phyloP scores from a whole-genome alignment of 179 eudicot genomes.

The Spinacia oleracea region DNA sequence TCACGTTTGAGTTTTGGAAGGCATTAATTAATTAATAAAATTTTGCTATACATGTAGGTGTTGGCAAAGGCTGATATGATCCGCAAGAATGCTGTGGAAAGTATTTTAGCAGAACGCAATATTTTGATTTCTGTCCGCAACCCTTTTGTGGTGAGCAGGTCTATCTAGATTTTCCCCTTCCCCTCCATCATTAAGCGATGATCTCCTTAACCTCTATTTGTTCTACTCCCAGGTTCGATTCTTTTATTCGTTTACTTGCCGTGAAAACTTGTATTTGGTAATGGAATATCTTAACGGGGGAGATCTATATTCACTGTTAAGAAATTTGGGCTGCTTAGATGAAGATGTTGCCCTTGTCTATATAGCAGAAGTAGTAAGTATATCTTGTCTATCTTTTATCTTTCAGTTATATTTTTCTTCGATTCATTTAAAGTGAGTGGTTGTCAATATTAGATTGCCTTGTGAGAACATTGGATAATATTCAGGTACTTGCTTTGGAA shows the following conservation, averaged over 20 bases:
- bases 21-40: background rate
- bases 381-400: background rate
- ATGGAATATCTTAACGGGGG: conserved; percentile 99
- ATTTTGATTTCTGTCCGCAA: conserved; percentile 92
- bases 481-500: conserved; percentile 98
- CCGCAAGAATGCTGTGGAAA: conserved; percentile 99
- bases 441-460: conserved; percentile 2
- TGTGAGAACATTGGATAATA: conserved; percentile 18
- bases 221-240: conserved; percentile 84
- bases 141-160: conserved; percentile 96
- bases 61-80: conserved; percentile 98
- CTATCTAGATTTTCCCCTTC: conserved; percentile 25
- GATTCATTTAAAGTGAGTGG: background rate
- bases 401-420: conserved; percentile 4
- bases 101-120: conserved; percentile 98
- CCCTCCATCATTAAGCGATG: conserved; percentile 14
- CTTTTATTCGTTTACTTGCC: conserved; percentile 98
- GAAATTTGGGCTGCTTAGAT: conserved; percentile 96
- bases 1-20: background rate
- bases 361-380: conserved; percentile 92
- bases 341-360: conserved; percentile 97
- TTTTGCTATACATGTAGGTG: conserved; percentile 53
- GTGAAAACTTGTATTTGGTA: conserved; percentile 97
- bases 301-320: conserved; percentile 84
- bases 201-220: conserved; percentile 23